Evolutionary conservation across 1,139 yeast genomes (phyloP).

Genomic region (Pichia sp.): DNA sequence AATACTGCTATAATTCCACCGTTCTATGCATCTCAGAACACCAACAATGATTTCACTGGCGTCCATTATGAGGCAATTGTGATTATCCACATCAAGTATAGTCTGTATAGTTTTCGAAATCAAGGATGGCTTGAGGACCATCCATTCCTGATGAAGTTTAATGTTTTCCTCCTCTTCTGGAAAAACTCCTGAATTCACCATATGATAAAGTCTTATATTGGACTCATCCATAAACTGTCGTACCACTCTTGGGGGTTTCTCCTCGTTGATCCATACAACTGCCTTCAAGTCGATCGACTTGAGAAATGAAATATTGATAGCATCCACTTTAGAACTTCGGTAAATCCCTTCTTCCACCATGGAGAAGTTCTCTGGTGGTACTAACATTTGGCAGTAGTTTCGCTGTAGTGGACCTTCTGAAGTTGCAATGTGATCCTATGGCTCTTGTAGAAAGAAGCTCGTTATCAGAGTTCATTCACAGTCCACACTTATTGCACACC

Average conservation of each 20-base stretch:
- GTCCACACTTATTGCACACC: no score
- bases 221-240: constrained; percentile 39
- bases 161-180: constrained; percentile 22
- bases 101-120: constrained; percentile 52
- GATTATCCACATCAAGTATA: constrained; percentile 51
- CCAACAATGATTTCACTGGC: constrained; percentile 77
- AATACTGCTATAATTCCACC: constrained; percentile 83
- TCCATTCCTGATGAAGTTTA: constrained; percentile 56
- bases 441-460: no score
- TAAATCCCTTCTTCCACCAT: constrained; percentile 68
- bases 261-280: constrained; percentile 60
- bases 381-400: no score
- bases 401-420: no score
- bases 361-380: constrained; percentile 76
- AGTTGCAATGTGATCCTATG: no score
- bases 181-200: constrained; percentile 22
- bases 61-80: constrained; percentile 71
- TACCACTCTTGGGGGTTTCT: constrained; percentile 54
- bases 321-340: constrained; percentile 52
- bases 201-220: constrained; percentile 37
- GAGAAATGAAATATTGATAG: constrained; percentile 57
- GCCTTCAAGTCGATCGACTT: constrained; percentile 56
- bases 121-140: constrained; percentile 57
- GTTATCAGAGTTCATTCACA: no score
- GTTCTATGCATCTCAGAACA: constrained; percentile 69